Evolutionary conservation across 116 monocot genomes (phyloP).

Genomic region (Papilionanthe hybrid): DNA sequence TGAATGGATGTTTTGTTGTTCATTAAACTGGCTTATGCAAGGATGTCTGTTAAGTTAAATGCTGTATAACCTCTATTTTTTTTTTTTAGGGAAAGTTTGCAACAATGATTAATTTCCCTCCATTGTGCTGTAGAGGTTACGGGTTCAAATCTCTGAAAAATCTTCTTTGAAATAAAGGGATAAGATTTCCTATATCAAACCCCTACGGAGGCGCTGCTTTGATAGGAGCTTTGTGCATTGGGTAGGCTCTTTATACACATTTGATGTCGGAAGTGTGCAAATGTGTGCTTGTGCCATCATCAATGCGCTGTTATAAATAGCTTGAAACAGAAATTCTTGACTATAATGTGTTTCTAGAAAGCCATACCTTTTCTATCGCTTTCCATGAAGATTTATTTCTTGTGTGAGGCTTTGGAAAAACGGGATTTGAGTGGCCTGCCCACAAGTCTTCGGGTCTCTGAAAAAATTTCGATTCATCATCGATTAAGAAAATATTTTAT

Average conservation of each 20-base stretch:
- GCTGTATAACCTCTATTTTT: background rate
- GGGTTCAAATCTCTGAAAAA: background rate
- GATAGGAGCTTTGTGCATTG: too few relatives aligned
- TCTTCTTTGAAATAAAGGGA: background rate
- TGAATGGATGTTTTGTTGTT: background rate
- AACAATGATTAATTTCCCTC: background rate
- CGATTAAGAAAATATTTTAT: background rate
- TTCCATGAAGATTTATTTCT: constrained; percentile 73
- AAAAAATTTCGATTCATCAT: constrained; percentile 5
- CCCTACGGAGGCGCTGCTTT: too few relatives aligned
- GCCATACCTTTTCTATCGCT: constrained; percentile 78
- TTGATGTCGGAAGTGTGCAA: background rate
- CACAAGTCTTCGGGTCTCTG: constrained; percentile 83
- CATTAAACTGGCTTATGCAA: background rate
- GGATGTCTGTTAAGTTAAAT: background rate
- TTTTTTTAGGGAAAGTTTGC: background rate
- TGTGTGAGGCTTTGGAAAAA: constrained; percentile 80
- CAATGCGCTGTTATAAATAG: background rate
- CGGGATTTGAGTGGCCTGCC: constrained; percentile 65
- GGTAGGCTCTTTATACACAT: too few relatives aligned
- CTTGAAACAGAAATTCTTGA: background rate
- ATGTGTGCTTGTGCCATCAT: constrained; percentile 1
- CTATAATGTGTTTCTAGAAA: background rate
- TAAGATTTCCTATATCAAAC: background rate
- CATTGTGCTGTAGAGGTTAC: background rate